Evolutionary conservation across 768 basidiomycete species (phyloP).

Genomic region (Pholiota molesta): DNA sequence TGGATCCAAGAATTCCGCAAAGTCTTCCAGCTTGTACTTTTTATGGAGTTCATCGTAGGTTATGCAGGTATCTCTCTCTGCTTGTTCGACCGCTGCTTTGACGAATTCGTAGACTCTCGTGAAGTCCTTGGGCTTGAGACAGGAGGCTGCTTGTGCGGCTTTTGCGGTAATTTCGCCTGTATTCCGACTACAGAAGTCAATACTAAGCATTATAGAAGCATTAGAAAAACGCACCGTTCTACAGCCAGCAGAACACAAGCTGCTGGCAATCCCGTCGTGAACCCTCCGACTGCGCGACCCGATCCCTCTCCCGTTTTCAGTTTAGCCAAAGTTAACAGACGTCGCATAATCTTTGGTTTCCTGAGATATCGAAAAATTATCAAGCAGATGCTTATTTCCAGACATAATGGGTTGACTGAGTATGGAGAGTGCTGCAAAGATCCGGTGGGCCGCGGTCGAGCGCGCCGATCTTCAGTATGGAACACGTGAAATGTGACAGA

Average conservation of each 20-base stretch:
- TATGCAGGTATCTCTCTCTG: not conserved
- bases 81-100: conserved; percentile 1
- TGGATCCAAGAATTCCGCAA: conserved; percentile 20
- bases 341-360: conserved; percentile 2
- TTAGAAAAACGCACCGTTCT: not conserved
- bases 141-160: not conserved
- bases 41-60: not conserved
- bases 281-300: not conserved
- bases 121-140: not conserved
- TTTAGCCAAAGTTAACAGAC: conserved; percentile 11
- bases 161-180: not conserved
- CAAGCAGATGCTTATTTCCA: not conserved
- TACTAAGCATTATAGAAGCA: not conserved
- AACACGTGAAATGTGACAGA: conserved; percentile 1
- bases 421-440: not conserved
- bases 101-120: not conserved
- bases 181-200: conserved; percentile 2
- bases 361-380: not conserved
- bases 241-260: conserved; percentile 5
- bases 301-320: conserved; percentile 1
- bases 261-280: conserved; percentile 2
- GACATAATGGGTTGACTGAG: not conserved
- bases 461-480: too few species aligned
- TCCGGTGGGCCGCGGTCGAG: too few species aligned
- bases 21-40: conserved; percentile 10